Conservation (phyloP, 495 filamentous ascomycete genomes). For the Penicillium crystallinum region DNA sequence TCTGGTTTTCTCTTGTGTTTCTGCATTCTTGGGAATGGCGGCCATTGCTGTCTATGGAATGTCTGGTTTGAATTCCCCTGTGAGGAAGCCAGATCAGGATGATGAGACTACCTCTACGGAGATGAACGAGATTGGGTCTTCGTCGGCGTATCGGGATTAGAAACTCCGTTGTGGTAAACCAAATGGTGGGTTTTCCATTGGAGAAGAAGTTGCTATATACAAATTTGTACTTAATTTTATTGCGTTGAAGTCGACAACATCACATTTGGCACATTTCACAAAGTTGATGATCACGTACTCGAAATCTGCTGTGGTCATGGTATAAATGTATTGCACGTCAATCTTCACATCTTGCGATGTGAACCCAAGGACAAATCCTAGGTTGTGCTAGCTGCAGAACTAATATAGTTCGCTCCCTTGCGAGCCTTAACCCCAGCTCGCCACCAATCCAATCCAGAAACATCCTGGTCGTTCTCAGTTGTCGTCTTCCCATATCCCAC, state of each 20-base stretch:
- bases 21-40: slow-evolving; percentile 66
- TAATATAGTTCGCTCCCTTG: not conserved
- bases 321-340: too few species aligned
- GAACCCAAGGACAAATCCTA: not conserved
- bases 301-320: too few species aligned
- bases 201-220: too few species aligned
- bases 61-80: slow-evolving; percentile 3
- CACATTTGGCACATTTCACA: too few species aligned
- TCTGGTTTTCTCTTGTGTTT: slow-evolving; percentile 63
- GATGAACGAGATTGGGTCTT: not conserved
- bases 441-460: slow-evolving; percentile 5
- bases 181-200: too few species aligned
- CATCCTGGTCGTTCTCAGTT: slow-evolving; percentile 3
- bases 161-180: too few species aligned
- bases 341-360: too few species aligned
- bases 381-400: not conserved
- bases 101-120: not conserved
- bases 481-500: slow-evolving; percentile 6
- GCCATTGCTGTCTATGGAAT: slow-evolving; percentile 64
- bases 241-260: too few species aligned
- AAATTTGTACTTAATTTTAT: too few species aligned
- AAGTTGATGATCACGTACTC: too few species aligned
- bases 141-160: too few species aligned
- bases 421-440: slow-evolving; percentile 2
- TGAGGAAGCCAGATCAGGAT: not conserved